phyloP scores from a whole-genome alignment of 2,329 filamentous ascomycete genomes.

The Trichoderma cornu-damae region DNA sequence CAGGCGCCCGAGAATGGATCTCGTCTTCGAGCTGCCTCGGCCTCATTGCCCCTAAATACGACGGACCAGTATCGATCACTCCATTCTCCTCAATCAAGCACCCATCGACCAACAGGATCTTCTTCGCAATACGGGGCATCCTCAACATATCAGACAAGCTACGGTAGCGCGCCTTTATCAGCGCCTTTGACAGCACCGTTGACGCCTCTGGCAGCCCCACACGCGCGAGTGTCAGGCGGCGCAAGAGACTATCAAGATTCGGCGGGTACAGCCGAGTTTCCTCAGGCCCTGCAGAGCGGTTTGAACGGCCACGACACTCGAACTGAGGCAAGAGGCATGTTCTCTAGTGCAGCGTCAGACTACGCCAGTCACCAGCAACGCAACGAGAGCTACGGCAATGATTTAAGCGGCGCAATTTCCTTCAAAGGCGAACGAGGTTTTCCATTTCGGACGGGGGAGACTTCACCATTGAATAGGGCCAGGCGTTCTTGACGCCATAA shows the following conservation, averaged over 20 bases:
- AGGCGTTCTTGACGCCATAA: neutral
- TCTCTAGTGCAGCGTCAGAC: slow-evolving; percentile 33
- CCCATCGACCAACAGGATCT: slow-evolving; percentile 21
- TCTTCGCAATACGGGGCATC: slow-evolving; percentile 41
- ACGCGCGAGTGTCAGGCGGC: slow-evolving; percentile 22
- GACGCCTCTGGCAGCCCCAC: slow-evolving; percentile 28
- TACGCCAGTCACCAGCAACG: slow-evolving; percentile 19
- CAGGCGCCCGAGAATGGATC: slow-evolving; percentile 40
- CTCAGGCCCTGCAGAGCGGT: slow-evolving; percentile 37
- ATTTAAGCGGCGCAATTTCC: neutral
- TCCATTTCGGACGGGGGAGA: neutral
- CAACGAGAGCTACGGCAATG: slow-evolving; percentile 7
- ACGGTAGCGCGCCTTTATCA: slow-evolving; percentile 49
- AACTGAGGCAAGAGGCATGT: slow-evolving; percentile 44
- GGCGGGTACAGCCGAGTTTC: slow-evolving; percentile 48
- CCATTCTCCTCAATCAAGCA: slow-evolving; percentile 14
- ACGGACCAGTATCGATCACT: slow-evolving; percentile 42
- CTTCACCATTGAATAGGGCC: neutral
- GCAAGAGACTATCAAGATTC: slow-evolving; percentile 47
- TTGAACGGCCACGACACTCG: slow-evolving; percentile 30
- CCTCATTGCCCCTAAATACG: slow-evolving; percentile 40
- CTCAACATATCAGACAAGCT: slow-evolving; percentile 45
- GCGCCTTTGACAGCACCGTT: slow-evolving; percentile 44
- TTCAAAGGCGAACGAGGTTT: slow-evolving; percentile 16
- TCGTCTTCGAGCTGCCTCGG: slow-evolving; percentile 47